Base-by-base conservation (phyloP, 768 basidiomycete genomes). In the Phlebiopsis gigantea region DNA sequence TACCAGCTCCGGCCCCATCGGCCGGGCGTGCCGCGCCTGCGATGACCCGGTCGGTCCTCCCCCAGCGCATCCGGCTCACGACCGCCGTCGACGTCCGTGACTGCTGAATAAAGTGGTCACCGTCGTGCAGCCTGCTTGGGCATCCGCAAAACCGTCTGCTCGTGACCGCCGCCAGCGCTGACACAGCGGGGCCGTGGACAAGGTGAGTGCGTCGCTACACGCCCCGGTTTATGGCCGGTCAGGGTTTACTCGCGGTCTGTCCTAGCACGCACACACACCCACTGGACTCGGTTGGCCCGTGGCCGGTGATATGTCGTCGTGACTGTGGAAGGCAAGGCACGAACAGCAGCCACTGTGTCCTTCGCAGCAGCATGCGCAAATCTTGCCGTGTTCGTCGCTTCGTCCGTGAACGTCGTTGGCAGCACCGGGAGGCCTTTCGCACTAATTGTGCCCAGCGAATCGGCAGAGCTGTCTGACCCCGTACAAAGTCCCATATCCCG, bases 1-100 rank as follows among this genome's bases (percentile, higher is more conserved):
- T 55, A 39, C 43, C 34, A 34, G 44, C 54, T 39, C 50, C 50
- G 50, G 50, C 34, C 30, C 50, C 22, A 10, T 41, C 34, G 34
- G 34, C 50, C 50, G 50, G 31, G n/a, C 34, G 50, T 28, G 19
- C 48, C 48, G 48, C 17, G 28, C n/a, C 48, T 19, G n/a, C 46
- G 22, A 39, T 39, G 34, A 39, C 17, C 46, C 46, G 47, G 47
- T 25, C 47, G 47, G 47, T 28, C 29, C 34, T 17, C 12, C 34
- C 34, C 17, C 34, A 39, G 34, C 4, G 12, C 34, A 17, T 39
- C 34, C 34, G 6, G 31, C 31, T 39, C 34, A 39, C 34, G 34
- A 39, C 34, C 34, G 34, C 34, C 34, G 34, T 39, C 34, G 17
- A 12, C 34, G 34, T 39, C 34, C 34, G 34, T 17, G 12, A 10